A percentile compares a stretch with the other conserved stretches of the same genome.
phyloP scores from a whole-genome alignment of 129 eudicot species.

The Flaveria linearis region DNA sequence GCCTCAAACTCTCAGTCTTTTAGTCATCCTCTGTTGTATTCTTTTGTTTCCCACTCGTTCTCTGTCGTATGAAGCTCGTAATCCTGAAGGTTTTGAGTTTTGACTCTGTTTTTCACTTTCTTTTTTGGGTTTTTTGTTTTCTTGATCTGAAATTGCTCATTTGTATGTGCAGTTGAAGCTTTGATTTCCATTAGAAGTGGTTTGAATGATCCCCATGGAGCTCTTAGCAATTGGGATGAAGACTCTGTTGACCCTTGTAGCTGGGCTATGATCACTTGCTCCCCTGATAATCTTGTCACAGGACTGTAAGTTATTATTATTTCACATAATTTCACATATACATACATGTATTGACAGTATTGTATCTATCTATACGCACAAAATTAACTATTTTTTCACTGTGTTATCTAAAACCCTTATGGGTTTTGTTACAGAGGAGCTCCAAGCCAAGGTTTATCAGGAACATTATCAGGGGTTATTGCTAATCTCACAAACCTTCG shows the following conservation, averaged over 20 bases:
- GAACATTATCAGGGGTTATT: conserved; percentile 63
- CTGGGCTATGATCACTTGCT: conserved; percentile 98
- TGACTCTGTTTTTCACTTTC: conserved; percentile 1
- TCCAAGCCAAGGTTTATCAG: conserved; percentile 94
- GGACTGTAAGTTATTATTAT: conserved; percentile 54
- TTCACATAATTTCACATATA: not conserved
- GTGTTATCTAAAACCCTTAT: conserved; percentile 33
- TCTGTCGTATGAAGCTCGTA: conserved; percentile 69
- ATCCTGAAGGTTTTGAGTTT: conserved; percentile 71
- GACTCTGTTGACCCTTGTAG: conserved; percentile 97
- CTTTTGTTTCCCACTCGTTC: conserved; percentile 32
- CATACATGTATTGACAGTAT: not conserved
- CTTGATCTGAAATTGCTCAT: conserved; percentile 11
- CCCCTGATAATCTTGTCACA: conserved; percentile 81
- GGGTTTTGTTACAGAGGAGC: conserved; percentile 62
- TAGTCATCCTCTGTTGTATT: conserved; percentile 33
- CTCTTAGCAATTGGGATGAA: conserved; percentile 89
- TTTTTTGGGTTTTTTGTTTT: conserved; percentile 13
- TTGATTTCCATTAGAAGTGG: conserved; percentile 53
- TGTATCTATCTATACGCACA: not conserved
- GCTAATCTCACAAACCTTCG: conserved; percentile 85
- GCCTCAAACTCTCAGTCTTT: conserved; percentile 28
- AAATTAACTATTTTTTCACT: conserved; percentile 3
- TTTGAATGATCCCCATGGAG: conserved; percentile 82
- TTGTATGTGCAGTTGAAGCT: conserved; percentile 56